Evolutionary conservation across 495 filamentous ascomycete genomes (phyloP).

Genomic region (Podospora pseudopauciseta): DNA sequence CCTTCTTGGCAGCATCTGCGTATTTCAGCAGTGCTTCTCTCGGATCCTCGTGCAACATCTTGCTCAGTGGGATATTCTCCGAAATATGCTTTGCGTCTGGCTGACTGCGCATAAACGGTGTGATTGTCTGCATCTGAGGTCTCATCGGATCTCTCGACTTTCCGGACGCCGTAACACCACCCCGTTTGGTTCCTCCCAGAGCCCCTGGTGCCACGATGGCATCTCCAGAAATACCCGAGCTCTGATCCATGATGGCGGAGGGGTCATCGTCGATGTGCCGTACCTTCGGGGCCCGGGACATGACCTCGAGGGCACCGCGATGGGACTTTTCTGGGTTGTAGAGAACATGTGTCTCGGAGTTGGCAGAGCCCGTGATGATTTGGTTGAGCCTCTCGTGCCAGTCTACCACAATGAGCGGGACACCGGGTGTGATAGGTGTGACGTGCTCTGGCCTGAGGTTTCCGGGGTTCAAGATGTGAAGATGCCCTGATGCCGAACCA

Average conservation of each 20-base stretch:
- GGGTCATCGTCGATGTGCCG: slow-evolving; percentile 93
- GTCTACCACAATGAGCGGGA: slow-evolving; percentile 73
- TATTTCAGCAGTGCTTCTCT: slow-evolving; percentile 92
- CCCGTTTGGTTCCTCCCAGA: slow-evolving; percentile 37
- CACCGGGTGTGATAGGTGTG: slow-evolving; percentile 78
- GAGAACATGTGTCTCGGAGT: slow-evolving; percentile 81
- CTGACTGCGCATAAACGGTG: slow-evolving; percentile 86
- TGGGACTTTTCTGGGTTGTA: slow-evolving; percentile 81
- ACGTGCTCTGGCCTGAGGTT: slow-evolving; percentile 80
- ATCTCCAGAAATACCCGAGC: slow-evolving; percentile 76
- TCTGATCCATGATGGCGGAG: slow-evolving; percentile 75
- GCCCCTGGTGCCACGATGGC: slow-evolving; percentile 67
- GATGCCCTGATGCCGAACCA: slow-evolving; percentile 78
- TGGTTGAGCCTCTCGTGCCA: slow-evolving; percentile 97
- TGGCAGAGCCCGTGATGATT: slow-evolving; percentile 88
- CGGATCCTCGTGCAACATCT: slow-evolving; percentile 97
- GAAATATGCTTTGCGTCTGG: slow-evolving; percentile 88
- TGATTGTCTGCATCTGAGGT: slow-evolving; percentile 77
- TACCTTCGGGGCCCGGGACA: slow-evolving; percentile 90
- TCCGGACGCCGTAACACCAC: slow-evolving; percentile 75
- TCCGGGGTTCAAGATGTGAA: slow-evolving; percentile 90
- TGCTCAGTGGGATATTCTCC: slow-evolving; percentile 80
- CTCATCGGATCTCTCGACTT: slow-evolving; percentile 72
- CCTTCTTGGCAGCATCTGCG: slow-evolving; percentile 88
- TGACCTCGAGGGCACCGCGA: slow-evolving; percentile 79